phyloP scores from a whole-genome alignment of 2,329 filamentous ascomycete genomes.

The Endocalyx cinctus region DNA sequence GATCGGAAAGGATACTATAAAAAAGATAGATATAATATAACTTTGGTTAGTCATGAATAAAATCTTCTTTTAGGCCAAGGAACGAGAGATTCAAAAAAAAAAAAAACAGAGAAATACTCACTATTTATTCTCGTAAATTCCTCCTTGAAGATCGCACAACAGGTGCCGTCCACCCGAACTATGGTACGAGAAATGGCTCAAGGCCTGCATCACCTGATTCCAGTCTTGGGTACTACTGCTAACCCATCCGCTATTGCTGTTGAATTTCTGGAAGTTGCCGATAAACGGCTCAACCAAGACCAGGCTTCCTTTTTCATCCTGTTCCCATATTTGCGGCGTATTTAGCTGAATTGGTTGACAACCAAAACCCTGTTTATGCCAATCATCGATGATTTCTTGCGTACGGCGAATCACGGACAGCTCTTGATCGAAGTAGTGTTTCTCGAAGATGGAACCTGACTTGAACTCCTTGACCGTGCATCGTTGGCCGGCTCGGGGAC shows the following conservation, averaged over 20 bases:
- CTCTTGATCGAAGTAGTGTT: conserved; percentile 31
- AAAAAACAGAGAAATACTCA: conserved; percentile 1
- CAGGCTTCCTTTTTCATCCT: conserved; percentile 16
- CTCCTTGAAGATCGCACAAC: conserved; percentile 39
- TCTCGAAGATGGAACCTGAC: conserved; percentile 27
- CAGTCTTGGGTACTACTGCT: conserved; percentile 21
- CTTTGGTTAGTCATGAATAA: neutral
- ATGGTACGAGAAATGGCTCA: conserved; percentile 41
- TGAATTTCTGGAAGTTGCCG: conserved; percentile 38
- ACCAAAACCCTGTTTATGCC: conserved; percentile 28
- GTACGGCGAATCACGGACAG: conserved; percentile 32
- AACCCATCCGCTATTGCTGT: conserved; percentile 38
- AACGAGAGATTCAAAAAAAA: too few relatives aligned
- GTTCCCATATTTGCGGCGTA: conserved; percentile 28
- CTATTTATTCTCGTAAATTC: conserved; percentile 28
- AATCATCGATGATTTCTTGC: conserved; percentile 30
- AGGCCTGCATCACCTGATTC: conserved; percentile 34
- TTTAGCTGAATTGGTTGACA: conserved; percentile 31
- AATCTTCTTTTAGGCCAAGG: too few relatives aligned
- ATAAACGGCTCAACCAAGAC: conserved; percentile 34
- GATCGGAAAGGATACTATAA: conserved; percentile 33
- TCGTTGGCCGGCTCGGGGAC: conserved; percentile 24
- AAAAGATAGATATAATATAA: neutral
- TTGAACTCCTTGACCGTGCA: conserved; percentile 37
- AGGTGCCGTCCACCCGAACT: conserved; percentile 30